phyloP scores from a whole-genome alignment of 352 stramenopile genomes.

The Pythium coloratum region DNA sequence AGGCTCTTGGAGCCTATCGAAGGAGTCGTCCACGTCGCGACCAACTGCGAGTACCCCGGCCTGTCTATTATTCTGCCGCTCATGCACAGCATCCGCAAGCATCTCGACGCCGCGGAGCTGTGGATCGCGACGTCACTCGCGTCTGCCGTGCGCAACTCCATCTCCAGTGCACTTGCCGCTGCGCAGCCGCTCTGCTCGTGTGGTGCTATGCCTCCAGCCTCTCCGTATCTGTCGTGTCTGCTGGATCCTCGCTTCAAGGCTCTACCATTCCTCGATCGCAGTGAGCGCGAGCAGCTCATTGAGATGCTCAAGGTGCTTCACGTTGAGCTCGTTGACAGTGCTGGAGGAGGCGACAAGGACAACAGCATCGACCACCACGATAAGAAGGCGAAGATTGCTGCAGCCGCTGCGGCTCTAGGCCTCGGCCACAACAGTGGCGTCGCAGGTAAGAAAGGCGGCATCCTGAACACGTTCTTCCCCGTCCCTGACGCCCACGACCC shows the following conservation, averaged over 20 bases:
- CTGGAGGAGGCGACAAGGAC: conserved; percentile 32
- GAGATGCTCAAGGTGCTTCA: conserved; percentile 58
- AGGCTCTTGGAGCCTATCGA: conserved; percentile 66
- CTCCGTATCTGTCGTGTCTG: conserved; percentile 66
- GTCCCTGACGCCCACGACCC: conserved; percentile 41
- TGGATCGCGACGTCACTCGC: conserved; percentile 69
- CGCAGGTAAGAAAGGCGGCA: conserved; percentile 35
- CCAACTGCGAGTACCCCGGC: conserved; percentile 60
- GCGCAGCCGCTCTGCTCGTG: conserved; percentile 52
- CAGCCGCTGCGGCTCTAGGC: conserved; percentile 10
- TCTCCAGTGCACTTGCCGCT: conserved; percentile 42
- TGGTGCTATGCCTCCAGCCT: conserved; percentile 36
- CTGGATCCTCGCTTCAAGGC: conserved; percentile 77
- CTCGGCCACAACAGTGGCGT: conserved; percentile 8
- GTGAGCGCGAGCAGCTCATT: conserved; percentile 53
- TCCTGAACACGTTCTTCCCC: conserved; percentile 67
- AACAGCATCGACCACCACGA: conserved; percentile 32
- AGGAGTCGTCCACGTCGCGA: conserved; percentile 58
- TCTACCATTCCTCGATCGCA: conserved; percentile 58
- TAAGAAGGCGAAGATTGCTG: conserved; percentile 31
- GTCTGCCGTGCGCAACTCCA: conserved; percentile 57
- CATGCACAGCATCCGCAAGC: conserved; percentile 71
- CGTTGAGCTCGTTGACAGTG: conserved; percentile 35
- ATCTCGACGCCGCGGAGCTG: conserved; percentile 54
- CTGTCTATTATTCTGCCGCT: conserved; percentile 72